phyloP scores from a whole-genome alignment of 352 stramenopile species.

The Phytophthora lateralis region DNA sequence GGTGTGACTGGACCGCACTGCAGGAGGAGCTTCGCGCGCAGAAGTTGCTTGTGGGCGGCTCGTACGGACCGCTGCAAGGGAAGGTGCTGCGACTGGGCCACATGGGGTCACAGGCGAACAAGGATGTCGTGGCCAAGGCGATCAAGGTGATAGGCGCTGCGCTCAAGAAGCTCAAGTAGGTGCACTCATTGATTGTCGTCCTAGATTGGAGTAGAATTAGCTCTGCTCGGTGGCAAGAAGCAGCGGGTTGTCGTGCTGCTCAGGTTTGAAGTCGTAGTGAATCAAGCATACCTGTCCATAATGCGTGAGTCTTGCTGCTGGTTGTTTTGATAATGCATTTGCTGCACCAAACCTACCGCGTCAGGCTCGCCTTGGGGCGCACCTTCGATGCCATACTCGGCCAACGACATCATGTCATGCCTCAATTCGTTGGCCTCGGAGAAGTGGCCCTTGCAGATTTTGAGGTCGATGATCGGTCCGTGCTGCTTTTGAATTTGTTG shows the following conservation, averaged over 20 bases:
- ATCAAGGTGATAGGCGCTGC: constrained; percentile 36
- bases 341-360: constrained; percentile 25
- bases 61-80: constrained; percentile 47
- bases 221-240: constrained; percentile 50
- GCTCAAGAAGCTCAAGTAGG: constrained; percentile 37
- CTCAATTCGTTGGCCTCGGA: constrained; percentile 57
- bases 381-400: constrained; percentile 59
- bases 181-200: constrained; percentile 3
- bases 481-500: constrained; percentile 62
- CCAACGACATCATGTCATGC: constrained; percentile 54
- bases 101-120: constrained; percentile 59
- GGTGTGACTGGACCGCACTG: constrained; percentile 37
- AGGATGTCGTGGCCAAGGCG: constrained; percentile 38
- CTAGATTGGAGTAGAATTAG: constrained; percentile 18
- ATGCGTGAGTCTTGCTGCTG: not conserved
- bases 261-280: constrained; percentile 70
- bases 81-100: constrained; percentile 60
- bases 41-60: constrained; percentile 49
- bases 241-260: constrained; percentile 66
- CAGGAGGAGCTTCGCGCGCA: constrained; percentile 38
- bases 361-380: constrained; percentile 45
- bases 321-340: not conserved
- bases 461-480: constrained; percentile 53
- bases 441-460: constrained; percentile 66
- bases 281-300: constrained; percentile 46